Conservation (phyloP, 176 grass and related monocot species). For the Avena insularis region DNA sequence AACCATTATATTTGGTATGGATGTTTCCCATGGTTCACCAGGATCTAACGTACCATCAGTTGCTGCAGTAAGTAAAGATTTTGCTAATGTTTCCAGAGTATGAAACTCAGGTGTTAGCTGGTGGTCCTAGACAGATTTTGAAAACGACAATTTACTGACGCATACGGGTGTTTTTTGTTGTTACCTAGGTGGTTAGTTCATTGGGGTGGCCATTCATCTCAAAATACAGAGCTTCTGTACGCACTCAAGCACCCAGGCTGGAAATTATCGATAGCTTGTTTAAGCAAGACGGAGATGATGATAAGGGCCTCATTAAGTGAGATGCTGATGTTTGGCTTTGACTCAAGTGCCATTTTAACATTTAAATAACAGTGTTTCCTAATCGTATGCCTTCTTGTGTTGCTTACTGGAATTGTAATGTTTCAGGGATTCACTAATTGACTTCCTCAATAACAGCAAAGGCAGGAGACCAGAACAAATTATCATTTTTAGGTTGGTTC, state of each 20-base stretch:
- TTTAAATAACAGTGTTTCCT: background rate
- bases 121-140: background rate
- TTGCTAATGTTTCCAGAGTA: background rate
- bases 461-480: slow-evolving; percentile 51
- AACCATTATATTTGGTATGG: slow-evolving; percentile 82
- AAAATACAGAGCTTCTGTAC: slow-evolving; percentile 68
- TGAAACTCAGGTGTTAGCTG: background rate
- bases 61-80: slow-evolving; percentile 47
- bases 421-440: slow-evolving; percentile 59
- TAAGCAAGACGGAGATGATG: slow-evolving; percentile 39
- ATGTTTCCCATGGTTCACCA: slow-evolving; percentile 68
- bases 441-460: slow-evolving; percentile 45
- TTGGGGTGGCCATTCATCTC: slow-evolving; percentile 71
- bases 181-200: slow-evolving; percentile 71
- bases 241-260: slow-evolving; percentile 48
- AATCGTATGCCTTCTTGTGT: background rate
- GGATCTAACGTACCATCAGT: slow-evolving; percentile 62
- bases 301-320: slow-evolving; percentile 60
- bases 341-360: slow-evolving; percentile 26
- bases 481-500: slow-evolving; percentile 62
- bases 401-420: background rate
- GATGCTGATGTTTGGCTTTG: background rate
- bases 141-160: background rate
- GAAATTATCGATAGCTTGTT: slow-evolving; percentile 66
- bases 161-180: slow-evolving; percentile 2